Conservation (phyloP, 1,139 yeast species). For the Debaryomyces sp. region DNA sequence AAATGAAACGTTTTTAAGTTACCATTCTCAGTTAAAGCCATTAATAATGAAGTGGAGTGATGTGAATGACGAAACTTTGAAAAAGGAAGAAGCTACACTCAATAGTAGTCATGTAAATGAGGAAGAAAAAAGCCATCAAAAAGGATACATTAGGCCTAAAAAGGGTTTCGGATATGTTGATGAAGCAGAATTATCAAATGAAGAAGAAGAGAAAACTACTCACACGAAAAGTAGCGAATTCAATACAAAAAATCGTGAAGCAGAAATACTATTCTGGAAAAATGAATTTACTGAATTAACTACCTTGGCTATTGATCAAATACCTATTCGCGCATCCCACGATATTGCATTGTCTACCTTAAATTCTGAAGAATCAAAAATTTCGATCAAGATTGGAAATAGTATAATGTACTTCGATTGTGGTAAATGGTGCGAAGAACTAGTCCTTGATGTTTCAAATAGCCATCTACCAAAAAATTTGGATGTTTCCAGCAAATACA, state of each 20-base stretch:
- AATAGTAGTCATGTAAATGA: neutral
- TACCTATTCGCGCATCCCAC: constrained; percentile 2
- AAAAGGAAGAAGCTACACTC: neutral
- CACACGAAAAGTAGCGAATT: neutral
- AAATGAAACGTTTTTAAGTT: constrained; percentile 20
- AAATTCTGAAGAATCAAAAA: constrained; percentile 7
- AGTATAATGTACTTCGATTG: constrained; percentile 4
- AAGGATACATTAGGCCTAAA: constrained; percentile 30
- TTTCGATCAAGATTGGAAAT: neutral
- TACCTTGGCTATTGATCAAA: constrained; percentile 17
- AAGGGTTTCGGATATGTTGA: constrained; percentile 46
- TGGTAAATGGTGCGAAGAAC: constrained; percentile 2
- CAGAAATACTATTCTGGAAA: constrained; percentile 15
- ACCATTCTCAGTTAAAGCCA: constrained; percentile 36
- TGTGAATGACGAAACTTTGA: neutral
- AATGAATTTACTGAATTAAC: constrained; percentile 17
- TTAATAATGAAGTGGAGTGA: constrained; percentile 21
- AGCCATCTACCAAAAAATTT: neutral
- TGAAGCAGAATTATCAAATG: constrained; percentile 19
- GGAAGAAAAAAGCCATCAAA: neutral
- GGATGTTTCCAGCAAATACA: constrained; percentile 5
- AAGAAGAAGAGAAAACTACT: constrained; percentile 9
- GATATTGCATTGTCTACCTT: neutral
- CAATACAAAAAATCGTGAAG: constrained; percentile 5
- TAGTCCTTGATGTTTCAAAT: neutral